Percentiles rank a stretch among this genome's conserved stretches.
Evolutionary conservation across 164 flowering plant species (phyloP).

Genomic region (Vitis amurensis): DNA sequence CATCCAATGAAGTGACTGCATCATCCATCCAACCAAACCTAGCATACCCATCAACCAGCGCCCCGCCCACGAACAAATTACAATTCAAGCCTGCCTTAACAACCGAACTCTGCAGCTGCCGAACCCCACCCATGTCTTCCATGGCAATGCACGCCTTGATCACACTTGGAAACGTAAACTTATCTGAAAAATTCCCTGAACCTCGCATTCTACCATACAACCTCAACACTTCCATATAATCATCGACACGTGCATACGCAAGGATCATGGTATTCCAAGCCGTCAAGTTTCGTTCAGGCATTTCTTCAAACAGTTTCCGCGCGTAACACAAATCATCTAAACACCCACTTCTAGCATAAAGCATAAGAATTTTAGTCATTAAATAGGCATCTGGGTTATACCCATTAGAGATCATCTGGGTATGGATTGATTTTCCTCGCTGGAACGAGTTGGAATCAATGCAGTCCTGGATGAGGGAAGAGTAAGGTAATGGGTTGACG

Average conservation of each 20-base stretch:
- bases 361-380: too few relatives aligned
- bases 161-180: slow-evolving; percentile 8
- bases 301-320: slow-evolving; percentile 17
- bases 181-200: slow-evolving; percentile 1
- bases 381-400: slow-evolving; percentile 5
- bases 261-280: slow-evolving; percentile 22
- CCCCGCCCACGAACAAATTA: slow-evolving; percentile 1
- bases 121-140: slow-evolving; percentile 1
- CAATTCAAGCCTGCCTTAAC: slow-evolving; percentile 4
- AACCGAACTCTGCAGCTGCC: slow-evolving; percentile 4
- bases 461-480: slow-evolving; percentile 11
- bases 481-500: slow-evolving; percentile 9
- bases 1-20: slow-evolving; percentile 1
- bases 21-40: slow-evolving; percentile 8
- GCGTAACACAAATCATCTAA: too few relatives aligned
- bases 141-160: background rate
- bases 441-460: slow-evolving; percentile 7
- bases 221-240: slow-evolving; percentile 3
- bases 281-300: slow-evolving; percentile 20
- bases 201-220: slow-evolving; percentile 1
- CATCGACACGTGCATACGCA: slow-evolving; percentile 2
- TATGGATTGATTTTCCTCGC: slow-evolving; percentile 4
- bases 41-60: slow-evolving; percentile 7
- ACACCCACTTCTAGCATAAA: too few relatives aligned
- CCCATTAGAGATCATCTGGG: slow-evolving; percentile 5